Base-by-base conservation (phyloP, 2,329 filamentous ascomycete species). In the Trichoderma sp. region DNA sequence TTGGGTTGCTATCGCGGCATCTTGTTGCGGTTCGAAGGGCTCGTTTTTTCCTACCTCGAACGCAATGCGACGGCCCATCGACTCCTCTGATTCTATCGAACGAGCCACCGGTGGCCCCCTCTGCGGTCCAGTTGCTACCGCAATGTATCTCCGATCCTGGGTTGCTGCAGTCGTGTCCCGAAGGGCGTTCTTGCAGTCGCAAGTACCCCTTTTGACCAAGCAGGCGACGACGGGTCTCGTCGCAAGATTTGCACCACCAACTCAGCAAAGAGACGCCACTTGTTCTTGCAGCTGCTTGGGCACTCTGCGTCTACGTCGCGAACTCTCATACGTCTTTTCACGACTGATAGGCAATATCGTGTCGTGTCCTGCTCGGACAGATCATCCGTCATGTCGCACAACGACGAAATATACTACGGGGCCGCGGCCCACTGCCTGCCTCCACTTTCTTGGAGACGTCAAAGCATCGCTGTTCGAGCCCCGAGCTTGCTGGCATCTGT, bases 321-420 rank as follows among this genome's bases (percentile, higher is more conserved):
- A 40, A 43, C 16, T 40, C 68, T 56, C 13, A 68, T 70, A 49
- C 63, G 58, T 58, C 47, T 58, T 19, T 58, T 31, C 11, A 62
- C 29, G 57, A 52, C 49, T 68, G 52, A 70, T 68, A 68, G 55
- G 68, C 49, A 64, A 61, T 60, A 57, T 70, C 63, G 65, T 64
- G 63, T 70, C 63, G 65, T 64, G 61, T 64, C 61, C 52, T 61
- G 68, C 24, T 33, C 49, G 37, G 47, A 61, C 57, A 59, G 55
- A 61, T 58, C 49, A 58, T 47, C 63, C 24, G 24, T 60, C 63
- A 68, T 57, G 56, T 47, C 57, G 58, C 68, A 27, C 56, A 70
- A 68, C 56, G 52, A 68, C 56, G 33, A 68, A 55, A 70, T 70
- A 68, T 49, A 37, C 61, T 70, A 68, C 63, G 64, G 63, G 61